Conservation (phyloP, 495 filamentous ascomycete species). For the Neurospora tetrasperma region DNA sequence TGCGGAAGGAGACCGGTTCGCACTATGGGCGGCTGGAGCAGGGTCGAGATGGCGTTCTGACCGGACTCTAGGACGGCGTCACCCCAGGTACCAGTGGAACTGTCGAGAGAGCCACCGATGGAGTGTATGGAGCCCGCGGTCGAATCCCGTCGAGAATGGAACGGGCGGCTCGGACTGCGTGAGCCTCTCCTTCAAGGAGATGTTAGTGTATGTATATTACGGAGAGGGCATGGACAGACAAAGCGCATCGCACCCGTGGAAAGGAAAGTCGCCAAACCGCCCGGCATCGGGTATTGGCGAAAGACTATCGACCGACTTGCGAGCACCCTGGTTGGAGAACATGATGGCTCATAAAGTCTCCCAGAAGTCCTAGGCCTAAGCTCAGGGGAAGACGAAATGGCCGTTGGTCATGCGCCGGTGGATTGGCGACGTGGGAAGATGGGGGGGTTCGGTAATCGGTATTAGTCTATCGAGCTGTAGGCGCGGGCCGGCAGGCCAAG, state of each 20-base stretch:
- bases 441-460: neutral
- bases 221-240: conserved; percentile 1
- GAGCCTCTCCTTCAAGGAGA: conserved; percentile 15
- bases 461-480: neutral
- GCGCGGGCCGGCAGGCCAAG: neutral
- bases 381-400: neutral
- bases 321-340: conserved; percentile 51
- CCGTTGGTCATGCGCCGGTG: neutral
- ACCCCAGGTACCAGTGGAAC: conserved; percentile 41
- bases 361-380: conserved; percentile 6
- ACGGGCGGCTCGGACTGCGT: conserved; percentile 14
- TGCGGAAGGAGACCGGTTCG: conserved; percentile 78
- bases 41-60: conserved; percentile 88
- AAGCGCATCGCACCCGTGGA: conserved; percentile 33
- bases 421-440: neutral
- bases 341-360: conserved; percentile 36
- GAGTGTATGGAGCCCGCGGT: conserved; percentile 81
- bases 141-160: conserved; percentile 55
- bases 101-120: conserved; percentile 65
- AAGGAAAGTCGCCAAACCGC: conserved; percentile 48
- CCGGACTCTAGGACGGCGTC: conserved; percentile 61
- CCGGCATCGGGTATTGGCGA: conserved; percentile 41
- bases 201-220: conserved; percentile 18
- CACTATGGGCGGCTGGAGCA: conserved; percentile 82
- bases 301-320: conserved; percentile 63